Evolutionary conservation across 2,329 filamentous ascomycete species (phyloP).

Genomic region (Alternaria atra): DNA sequence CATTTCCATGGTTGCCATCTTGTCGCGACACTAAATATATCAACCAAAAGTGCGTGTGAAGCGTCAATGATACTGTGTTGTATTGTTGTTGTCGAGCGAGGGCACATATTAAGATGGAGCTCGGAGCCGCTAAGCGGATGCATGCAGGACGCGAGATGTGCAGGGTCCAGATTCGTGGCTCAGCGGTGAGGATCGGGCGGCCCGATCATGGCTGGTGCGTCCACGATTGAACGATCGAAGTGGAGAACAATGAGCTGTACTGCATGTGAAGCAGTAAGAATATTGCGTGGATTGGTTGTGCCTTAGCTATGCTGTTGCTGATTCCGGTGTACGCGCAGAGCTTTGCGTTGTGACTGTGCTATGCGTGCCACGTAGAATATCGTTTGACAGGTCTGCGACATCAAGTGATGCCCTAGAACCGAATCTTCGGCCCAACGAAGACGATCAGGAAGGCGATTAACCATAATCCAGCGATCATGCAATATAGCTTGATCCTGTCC

Average conservation of each 20-base stretch:
- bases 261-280: slow-evolving; percentile 1
- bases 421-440: slow-evolving; percentile 85
- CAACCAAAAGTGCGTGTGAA: neutral
- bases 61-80: slow-evolving; percentile 22
- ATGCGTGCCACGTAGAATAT: neutral
- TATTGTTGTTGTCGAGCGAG: slow-evolving; percentile 25
- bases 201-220: slow-evolving; percentile 7
- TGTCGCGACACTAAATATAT: slow-evolving; percentile 21
- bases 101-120: slow-evolving; percentile 16
- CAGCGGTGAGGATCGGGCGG: slow-evolving; percentile 15
- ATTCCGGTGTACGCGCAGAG: neutral
- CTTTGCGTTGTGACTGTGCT: neutral
- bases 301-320: slow-evolving; percentile 4
- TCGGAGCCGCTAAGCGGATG: slow-evolving; percentile 27
- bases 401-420: slow-evolving; percentile 66
- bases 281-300: slow-evolving; percentile 1
- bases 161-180: slow-evolving; percentile 28
- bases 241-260: slow-evolving; percentile 10
- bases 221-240: slow-evolving; percentile 5
- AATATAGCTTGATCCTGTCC: slow-evolving; percentile 84
- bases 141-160: slow-evolving; percentile 32
- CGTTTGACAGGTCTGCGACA: neutral
- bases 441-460: slow-evolving; percentile 80
- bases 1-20: slow-evolving; percentile 47
- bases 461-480: slow-evolving; percentile 83